These are phyloP conservation scores for Hyphopichia wangnamkhiaoensis DNA, from an alignment of 1,139 yeast species.

Conservation along the genomic window DNA sequence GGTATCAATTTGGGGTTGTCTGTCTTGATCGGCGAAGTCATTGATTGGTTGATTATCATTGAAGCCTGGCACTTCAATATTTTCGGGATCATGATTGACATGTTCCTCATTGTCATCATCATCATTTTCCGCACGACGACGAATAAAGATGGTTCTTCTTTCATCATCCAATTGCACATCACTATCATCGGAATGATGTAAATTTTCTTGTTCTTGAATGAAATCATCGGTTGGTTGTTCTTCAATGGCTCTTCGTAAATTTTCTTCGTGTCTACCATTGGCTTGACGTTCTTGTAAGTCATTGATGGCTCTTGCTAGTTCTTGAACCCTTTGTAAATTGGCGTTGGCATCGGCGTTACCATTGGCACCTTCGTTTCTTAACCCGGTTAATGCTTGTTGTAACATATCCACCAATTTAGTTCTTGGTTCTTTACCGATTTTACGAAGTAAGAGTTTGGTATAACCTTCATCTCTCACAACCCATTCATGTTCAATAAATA, in stretches of 20 bases:
- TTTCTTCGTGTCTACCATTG: conserved; percentile 17
- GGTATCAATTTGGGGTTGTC: not conserved
- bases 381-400: conserved; percentile 28
- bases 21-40: not conserved
- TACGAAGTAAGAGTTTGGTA: conserved; percentile 51
- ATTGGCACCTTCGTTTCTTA: conserved; percentile 26
- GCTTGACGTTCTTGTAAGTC: conserved; percentile 27
- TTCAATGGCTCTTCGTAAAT: conserved; percentile 21
- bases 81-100: not conserved
- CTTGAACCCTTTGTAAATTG: conserved; percentile 26
- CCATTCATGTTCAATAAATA: conserved; percentile 68
- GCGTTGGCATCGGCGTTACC: conserved; percentile 25
- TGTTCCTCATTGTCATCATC: conserved; percentile 4
- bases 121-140: no score
- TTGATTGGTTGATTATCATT: no score
- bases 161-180: conserved; percentile 6
- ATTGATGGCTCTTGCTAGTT: conserved; percentile 31
- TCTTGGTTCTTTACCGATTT: conserved; percentile 59
- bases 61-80: no score
- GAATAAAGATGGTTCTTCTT: conserved; percentile 7
- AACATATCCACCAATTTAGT: conserved; percentile 42
- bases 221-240: not conserved
- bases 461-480: conserved; percentile 72
- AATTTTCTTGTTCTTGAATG: conserved; percentile 4
- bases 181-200: conserved; percentile 7